Evolutionary conservation across 106 monocot genomes (phyloP), one percentile per base, ranked within the genome.

Genomic region (Triglochin maritima): DNA sequence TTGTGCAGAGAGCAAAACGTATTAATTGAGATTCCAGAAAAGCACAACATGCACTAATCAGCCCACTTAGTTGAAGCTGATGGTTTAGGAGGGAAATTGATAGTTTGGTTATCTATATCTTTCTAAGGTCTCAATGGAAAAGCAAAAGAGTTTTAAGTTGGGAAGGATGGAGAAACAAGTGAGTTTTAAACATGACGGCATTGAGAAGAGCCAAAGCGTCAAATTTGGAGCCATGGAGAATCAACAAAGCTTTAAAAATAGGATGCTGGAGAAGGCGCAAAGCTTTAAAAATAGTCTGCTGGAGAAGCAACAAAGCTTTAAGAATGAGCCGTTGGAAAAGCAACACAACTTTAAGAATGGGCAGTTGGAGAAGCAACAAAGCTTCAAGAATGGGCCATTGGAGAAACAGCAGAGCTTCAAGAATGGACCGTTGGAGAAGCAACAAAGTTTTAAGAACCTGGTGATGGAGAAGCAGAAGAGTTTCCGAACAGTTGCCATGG

Each of bases 381-480:
- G 29, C 29, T 29, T 29, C 29, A 29, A 11, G 15, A 16, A 58
- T 9, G 58, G 58, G 58, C 5, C 7, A 16, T 13, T 58, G 58
- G 58, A 58, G 2, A 58, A 58, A 2, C 58, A 58, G 2, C 9
- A 5, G 58, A 58, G 58, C n/a, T 58, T 58, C 2, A 11, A 58
- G 16, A 5, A 13, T 11, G 58, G 58, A 0, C n/a, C 41, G 41
- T 56, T 68, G 56, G 68, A 67, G 67, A 67, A 52, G 42, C 64
- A 64, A 46, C 64, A 64, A 48, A 64, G 61, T 4, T 62, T 62
- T 4, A 29, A 68, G 44, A 17, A n/a, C n/a, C n/a, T n/a, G n/a
- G n/a, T n/a, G n/a, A n/a, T n/a, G n/a, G n/a, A n/a, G 60, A 68
- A 68, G 17, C 67, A 68, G 60, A 49, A 52, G 67, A 68, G 74